A percentile compares a stretch with the other conserved stretches of the same genome.
Conservation (phyloP, 1,284 basidiomycete species). For the Malassezia equina region DNA sequence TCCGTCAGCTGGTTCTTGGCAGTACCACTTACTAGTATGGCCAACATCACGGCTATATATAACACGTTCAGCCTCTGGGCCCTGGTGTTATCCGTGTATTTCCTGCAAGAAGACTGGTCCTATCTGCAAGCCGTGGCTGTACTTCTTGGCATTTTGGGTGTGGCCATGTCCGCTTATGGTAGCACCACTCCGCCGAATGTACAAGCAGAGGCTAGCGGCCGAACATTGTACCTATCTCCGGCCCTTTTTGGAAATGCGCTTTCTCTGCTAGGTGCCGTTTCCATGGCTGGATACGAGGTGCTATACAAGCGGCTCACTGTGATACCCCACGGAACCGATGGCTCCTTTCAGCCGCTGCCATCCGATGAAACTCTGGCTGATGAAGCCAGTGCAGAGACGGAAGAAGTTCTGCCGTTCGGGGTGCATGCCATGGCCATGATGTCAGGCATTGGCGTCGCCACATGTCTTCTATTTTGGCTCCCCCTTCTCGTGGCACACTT, state of each 20-base stretch:
- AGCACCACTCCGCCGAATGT: neutral
- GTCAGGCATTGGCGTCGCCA: constrained; percentile 39
- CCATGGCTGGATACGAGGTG: constrained; percentile 46
- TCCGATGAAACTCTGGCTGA: neutral
- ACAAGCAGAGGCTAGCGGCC: neutral
- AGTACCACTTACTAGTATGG: constrained; percentile 45
- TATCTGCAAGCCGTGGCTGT: constrained; percentile 37
- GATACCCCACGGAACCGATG: constrained; percentile 16
- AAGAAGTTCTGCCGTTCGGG: constrained; percentile 35
- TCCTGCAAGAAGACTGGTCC: constrained; percentile 43
- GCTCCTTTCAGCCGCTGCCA: constrained; percentile 2
- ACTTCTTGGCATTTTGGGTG: constrained; percentile 35
- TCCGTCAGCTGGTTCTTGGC: constrained; percentile 46
- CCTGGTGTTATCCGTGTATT: constrained; percentile 43
- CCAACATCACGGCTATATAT: constrained; percentile 46
- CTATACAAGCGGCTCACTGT: constrained; percentile 41
- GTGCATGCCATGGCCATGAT: constrained; percentile 45
- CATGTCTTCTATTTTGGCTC: constrained; percentile 34
- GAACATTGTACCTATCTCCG: constrained; percentile 10
- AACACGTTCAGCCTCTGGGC: constrained; percentile 47
- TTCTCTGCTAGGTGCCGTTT: constrained; percentile 39
- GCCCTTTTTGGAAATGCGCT: constrained; percentile 35
- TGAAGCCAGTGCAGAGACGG: neutral
- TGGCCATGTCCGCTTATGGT: constrained; percentile 40
- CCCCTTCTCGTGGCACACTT: constrained; percentile 28